Evolutionary conservation across 768 basidiomycete genomes (phyloP), one percentile per base, ranked within the genome.

Genomic region (Cystoderma amianthinum): DNA sequence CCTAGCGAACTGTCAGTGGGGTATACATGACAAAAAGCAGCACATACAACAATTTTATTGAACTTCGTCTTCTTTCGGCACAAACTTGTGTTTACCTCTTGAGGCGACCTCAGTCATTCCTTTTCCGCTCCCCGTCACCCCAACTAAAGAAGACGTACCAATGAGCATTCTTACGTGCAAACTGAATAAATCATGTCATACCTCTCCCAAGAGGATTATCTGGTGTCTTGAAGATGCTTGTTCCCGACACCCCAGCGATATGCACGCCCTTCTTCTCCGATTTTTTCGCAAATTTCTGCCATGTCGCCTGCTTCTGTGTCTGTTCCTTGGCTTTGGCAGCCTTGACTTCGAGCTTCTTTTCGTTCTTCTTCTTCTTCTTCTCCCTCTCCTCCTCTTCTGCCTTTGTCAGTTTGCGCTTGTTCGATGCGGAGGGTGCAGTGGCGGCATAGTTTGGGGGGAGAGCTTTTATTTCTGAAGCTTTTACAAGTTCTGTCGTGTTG

Each of bases 241-340:
- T 91, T 19, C 92, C 92, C 21, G 84, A 64, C 23, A 90, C 75
- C 18, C 91, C 91, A 20, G 91, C 91, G 44, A 94, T 93, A 58
- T 85, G 81, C 22, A 91, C 79, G 6, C 91, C 91, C 62, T 94
- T 94, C 74, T 85, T 91, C 61, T 91, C 87, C 20, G 82, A 78
- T 67, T 95, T 95, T 69, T 93, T 95, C 16, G 91, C 82, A 67
- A 95, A 95, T 66, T 89, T 89, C 66, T 93, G 89, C 91, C 91
- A 95, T 34, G 80, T 81, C 44, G 77, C 78, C 64, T 93, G 89
- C 64, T 91, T 90, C 47, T 68, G 69, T 22, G 65, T 71, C 65
- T 94, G 91, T 56, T 94, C 91, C 60, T 91, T 89, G 7, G 89
- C 85, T 63, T 94, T 94, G 6, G 79, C 75, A 24, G 88, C 89